phyloP scores from a whole-genome alignment of 306 rosid genomes.

The Vigna hirtella region DNA sequence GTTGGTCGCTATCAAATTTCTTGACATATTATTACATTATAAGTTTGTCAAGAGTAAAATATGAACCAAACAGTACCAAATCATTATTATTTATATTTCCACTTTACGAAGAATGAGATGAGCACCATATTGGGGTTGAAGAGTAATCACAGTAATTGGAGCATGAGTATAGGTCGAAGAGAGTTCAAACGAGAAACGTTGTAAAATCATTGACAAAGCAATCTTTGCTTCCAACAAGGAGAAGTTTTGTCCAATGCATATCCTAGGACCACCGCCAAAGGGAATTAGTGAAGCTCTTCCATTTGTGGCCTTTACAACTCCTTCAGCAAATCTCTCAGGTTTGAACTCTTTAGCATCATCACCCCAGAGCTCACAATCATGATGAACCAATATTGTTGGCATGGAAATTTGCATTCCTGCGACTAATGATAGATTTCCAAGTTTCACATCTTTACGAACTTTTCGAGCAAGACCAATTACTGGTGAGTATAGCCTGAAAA shows the following conservation, averaged over 20 bases:
- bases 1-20: not conserved
- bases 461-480: not conserved
- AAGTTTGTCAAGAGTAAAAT: not conserved
- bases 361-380: slow-evolving; percentile 60
- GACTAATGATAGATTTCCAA: slow-evolving; percentile 48
- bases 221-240: slow-evolving; percentile 47
- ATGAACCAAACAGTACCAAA: not conserved
- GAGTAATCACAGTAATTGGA: not conserved
- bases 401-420: slow-evolving; percentile 49
- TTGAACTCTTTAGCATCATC: slow-evolving; percentile 60
- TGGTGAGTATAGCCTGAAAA: slow-evolving; percentile 61
- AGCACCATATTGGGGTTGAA: slow-evolving; percentile 54
- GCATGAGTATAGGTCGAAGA: slow-evolving; percentile 44
- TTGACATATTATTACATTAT: not conserved
- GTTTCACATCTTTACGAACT: slow-evolving; percentile 39
- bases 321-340: slow-evolving; percentile 65
- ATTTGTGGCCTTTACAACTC: slow-evolving; percentile 44
- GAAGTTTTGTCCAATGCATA: slow-evolving; percentile 64
- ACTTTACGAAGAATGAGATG: slow-evolving; percentile 46
- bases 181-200: slow-evolving; percentile 46
- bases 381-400: slow-evolving; percentile 44
- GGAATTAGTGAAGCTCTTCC: slow-evolving; percentile 4
- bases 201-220: slow-evolving; percentile 46
- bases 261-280: slow-evolving; percentile 57
- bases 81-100: not conserved